Base-by-base conservation (phyloP, 2,329 filamentous ascomycete genomes). In the Trichoderma simmonsii region DNA sequence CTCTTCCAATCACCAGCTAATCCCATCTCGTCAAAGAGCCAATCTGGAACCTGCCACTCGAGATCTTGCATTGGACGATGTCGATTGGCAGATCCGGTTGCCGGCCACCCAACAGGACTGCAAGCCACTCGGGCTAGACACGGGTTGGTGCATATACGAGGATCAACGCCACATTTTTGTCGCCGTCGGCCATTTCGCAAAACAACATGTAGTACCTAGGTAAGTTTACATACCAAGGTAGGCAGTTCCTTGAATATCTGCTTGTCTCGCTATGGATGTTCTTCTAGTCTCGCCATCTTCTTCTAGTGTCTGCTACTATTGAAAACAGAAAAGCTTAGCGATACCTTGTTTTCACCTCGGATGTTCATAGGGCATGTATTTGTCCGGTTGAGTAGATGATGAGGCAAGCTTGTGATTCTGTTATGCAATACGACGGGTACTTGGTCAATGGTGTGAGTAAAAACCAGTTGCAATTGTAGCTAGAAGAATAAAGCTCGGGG, bases 61-160 rank as follows among this genome's bases (percentile, higher is more conserved):
- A 71, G 68, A 71, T 71, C 68, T 71, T 57, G 60, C 68, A 71
- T 71, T 30, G 43, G 24, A 43, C 21, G 15, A 12, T 26, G 32
- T 63, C 57, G 59, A 62, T 63, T 68, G 68, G 57, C 39, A 54
- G 66, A 69, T 51, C 43, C 14, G n/a, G 32, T 54, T 54, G 68
- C 68, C 60, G 60, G 32, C 32, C 28, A 61, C 18, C 56, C 24
- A 64, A 24, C 18, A 56, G 61, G 54, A 59, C 62, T 59, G 71
- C 65, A 61, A 69, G 64, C 71, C 64, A 51, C 67, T 51, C n/a
- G 36, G 54, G 61, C 71, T 70, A 65, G 60, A 65, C 24, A 56
- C 68, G 71, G 71, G 56, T 56, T 59, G 63, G 21, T 73, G 72
- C 74, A 75, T 74, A 74, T 73, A 75, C 74, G 73, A 74, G 73